These are phyloP conservation scores for Neurospora sp. DNA, from an alignment of 495 filamentous ascomycete species.

Conservation along the genomic window DNA sequence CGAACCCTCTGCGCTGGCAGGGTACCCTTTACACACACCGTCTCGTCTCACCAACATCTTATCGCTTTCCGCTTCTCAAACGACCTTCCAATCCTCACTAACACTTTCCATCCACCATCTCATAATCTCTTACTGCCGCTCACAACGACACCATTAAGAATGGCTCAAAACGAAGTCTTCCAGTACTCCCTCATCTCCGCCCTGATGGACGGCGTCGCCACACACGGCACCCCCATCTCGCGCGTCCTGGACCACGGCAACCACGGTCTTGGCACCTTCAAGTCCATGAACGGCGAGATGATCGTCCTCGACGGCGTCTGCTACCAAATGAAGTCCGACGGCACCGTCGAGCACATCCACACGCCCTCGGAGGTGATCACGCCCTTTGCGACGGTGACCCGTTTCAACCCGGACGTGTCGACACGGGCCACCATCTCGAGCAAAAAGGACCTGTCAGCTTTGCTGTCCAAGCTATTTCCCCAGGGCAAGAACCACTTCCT, in stretches of 20 bases:
- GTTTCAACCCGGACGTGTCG: conserved; percentile 20
- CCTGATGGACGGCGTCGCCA: conserved; percentile 41
- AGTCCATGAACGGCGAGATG: conserved; percentile 40
- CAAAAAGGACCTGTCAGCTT: conserved; percentile 26
- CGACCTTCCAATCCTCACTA: background rate
- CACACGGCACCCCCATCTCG: conserved; percentile 27
- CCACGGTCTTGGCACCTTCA: conserved; percentile 44
- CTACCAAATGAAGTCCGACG: conserved; percentile 38
- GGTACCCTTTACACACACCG: background rate
- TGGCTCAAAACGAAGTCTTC: conserved; percentile 35
- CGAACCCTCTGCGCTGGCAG: background rate
- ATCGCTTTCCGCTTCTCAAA: background rate
- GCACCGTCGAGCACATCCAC: conserved; percentile 20
- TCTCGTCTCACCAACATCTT: background rate
- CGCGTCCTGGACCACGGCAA: conserved; percentile 32
- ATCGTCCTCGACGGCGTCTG: conserved; percentile 36
- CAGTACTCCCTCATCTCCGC: conserved; percentile 42
- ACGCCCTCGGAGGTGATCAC: conserved; percentile 15
- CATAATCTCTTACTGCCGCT: background rate
- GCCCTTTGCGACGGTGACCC: conserved; percentile 36
- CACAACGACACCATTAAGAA: background rate
- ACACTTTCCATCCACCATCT: background rate
- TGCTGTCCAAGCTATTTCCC: conserved; percentile 27
- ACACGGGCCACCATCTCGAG: conserved; percentile 11
- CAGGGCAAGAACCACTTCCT: conserved; percentile 29